Conservation (phyloP, 148 eudicot species). For the Rhododendron kiyosumense region DNA sequence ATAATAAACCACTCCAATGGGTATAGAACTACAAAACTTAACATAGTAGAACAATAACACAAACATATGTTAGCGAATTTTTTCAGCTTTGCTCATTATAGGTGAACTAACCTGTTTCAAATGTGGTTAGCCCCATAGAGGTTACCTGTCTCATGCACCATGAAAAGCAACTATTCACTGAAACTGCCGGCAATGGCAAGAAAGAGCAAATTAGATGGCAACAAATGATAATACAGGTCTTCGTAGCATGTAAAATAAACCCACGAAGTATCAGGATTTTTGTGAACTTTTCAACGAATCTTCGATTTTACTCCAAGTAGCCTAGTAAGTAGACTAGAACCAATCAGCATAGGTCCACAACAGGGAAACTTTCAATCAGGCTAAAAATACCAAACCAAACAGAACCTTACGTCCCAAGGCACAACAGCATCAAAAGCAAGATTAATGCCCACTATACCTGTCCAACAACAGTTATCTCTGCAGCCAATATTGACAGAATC, state of each 20-base stretch:
- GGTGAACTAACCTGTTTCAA: not conserved
- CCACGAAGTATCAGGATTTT: not conserved
- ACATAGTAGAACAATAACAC: not conserved
- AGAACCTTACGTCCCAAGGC: no score
- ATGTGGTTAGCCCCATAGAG: not conserved
- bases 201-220: not conserved
- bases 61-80: not conserved
- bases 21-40: not conserved
- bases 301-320: not conserved
- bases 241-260: not conserved
- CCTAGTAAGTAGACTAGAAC: not conserved
- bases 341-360: not conserved
- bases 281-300: not conserved
- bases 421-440: not conserved
- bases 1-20: not conserved
- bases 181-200: slow-evolving; percentile 4
- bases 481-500: not conserved
- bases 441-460: not conserved
- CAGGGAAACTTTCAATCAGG: not conserved
- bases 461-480: not conserved
- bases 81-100: not conserved
- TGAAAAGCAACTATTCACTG: not conserved
- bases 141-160: slow-evolving; percentile 2
- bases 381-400: not conserved
- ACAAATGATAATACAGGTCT: not conserved